phyloP scores from a whole-genome alignment of 2,329 filamentous ascomycete genomes.

The Colletotrichum godetiae region DNA sequence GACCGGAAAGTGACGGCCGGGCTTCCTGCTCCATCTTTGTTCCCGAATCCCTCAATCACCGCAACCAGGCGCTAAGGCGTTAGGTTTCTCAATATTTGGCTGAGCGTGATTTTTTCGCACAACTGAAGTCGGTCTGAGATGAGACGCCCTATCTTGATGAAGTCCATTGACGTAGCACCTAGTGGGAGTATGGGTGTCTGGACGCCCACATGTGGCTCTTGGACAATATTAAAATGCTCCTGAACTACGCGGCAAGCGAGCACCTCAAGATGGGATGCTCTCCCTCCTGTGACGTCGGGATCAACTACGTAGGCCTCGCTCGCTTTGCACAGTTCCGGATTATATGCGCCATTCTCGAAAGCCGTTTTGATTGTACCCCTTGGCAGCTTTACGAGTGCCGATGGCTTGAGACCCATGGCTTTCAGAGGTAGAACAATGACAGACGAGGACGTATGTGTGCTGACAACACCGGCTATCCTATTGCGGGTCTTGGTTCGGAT shows the following conservation, averaged over 20 bases:
- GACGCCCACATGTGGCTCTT: background rate
- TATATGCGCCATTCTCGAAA: background rate
- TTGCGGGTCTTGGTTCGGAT: background rate
- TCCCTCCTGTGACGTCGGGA: too few species aligned
- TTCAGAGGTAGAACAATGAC: background rate
- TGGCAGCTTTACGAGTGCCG: background rate
- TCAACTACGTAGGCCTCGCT: background rate
- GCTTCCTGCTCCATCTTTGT: background rate
- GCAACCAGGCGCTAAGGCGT: background rate
- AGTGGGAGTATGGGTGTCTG: background rate
- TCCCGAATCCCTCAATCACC: background rate
- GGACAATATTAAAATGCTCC: background rate
- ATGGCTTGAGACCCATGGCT: background rate
- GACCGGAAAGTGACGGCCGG: background rate
- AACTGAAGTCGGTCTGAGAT: background rate
- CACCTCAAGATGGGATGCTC: background rate
- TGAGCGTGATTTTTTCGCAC: background rate
- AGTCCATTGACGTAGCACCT: background rate
- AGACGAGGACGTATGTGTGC: background rate
- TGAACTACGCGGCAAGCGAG: background rate
- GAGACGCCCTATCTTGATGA: background rate
- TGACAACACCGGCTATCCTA: background rate
- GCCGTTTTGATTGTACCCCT: background rate
- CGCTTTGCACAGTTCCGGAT: background rate
- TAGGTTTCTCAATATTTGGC: background rate